Evolutionary conservation across 2,329 filamentous ascomycete genomes (phyloP).

Genomic region (Phaeophleospora eucalypticola): DNA sequence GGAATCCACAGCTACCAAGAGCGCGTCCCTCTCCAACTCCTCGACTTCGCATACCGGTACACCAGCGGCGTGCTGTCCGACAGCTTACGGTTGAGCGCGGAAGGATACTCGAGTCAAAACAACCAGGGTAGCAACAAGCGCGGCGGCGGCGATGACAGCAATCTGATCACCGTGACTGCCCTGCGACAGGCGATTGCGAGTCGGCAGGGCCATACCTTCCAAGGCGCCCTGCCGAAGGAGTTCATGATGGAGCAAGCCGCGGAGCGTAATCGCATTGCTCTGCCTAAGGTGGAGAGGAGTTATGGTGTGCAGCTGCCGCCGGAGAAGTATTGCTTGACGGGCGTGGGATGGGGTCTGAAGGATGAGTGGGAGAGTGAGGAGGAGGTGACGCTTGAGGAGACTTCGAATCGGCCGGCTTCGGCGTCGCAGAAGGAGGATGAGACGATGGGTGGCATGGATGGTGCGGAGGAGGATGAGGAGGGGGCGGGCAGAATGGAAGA

Average conservation of each 20-base stretch:
- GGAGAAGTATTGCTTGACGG: constrained; percentile 59
- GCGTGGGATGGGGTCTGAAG: constrained; percentile 53
- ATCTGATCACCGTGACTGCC: constrained; percentile 59
- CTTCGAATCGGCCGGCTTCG: constrained; percentile 32
- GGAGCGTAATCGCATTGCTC: constrained; percentile 62
- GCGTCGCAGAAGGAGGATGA: constrained; percentile 31
- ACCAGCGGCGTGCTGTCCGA: constrained; percentile 68
- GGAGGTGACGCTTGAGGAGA: constrained; percentile 45
- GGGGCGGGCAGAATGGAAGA: constrained; percentile 40
- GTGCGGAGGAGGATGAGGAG: constrained; percentile 31
- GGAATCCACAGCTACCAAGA: constrained; percentile 77
- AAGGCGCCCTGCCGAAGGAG: constrained; percentile 63
- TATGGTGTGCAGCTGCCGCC: constrained; percentile 58
- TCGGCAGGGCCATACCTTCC: constrained; percentile 66
- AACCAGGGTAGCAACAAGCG: constrained; percentile 20
- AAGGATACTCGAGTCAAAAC: constrained; percentile 55
- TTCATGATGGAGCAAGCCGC: constrained; percentile 71
- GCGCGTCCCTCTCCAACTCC: constrained; percentile 74
- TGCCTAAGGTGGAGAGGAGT: constrained; percentile 55
- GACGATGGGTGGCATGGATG: constrained; percentile 42
- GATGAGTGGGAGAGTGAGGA: constrained; percentile 58
- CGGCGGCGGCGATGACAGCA: constrained; percentile 39
- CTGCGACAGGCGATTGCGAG: constrained; percentile 69
- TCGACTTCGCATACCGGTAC: constrained; percentile 84
- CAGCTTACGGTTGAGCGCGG: constrained; percentile 63